Evolutionary conservation across 2,329 filamentous ascomycete genomes (phyloP), one percentile per base, ranked within the genome.

Genomic region (Chaetomium olivaceum): DNA sequence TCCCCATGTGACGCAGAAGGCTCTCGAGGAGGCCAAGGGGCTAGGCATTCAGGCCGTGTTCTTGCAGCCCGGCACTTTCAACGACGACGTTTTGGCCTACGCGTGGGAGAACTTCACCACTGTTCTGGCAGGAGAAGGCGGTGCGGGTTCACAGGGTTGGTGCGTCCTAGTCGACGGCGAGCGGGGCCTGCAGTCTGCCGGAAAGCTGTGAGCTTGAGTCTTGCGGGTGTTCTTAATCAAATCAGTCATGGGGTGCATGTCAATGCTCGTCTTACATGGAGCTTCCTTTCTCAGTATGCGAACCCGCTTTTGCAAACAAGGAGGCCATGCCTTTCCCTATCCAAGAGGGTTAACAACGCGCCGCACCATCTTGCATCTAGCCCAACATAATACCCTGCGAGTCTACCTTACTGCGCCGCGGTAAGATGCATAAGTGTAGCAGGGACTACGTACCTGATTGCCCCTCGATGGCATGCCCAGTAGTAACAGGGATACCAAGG

Each of bases 1-100:
- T 3, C 94, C 95, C 0, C 78, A 83, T 2, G 87, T 91, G 33
- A 97, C 95, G 0, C 83, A 89, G 66, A 80, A 87, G 73, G 81
- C 96, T 8, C 81, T 98, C 50, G 82, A 88, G 68, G 91, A 96
- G 77, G 95, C 94, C 0, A 91, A 89, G 77, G 81, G 85, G 63
- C 82, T 90, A 12, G 89, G 93, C 3, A 80, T 96, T 54, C 84
- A 86, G 21, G 85, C 91, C 29, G 88, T 97, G 5, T 97, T 92
- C 91, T 80, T 98, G 70, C 95, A 98, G 79, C 95, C 95, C 0
- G 95, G 94, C 0, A 93, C 88, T 19, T 98, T 91, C 75, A 88
- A 97, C 75, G 86, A 91, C 60, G 86, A 87, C 65, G 90, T 92
- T 25, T 75, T 97, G 68, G 80, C 84, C 50, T 93, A 86, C 76